Percentiles rank a stretch among this genome's conserved stretches.
Evolutionary conservation across 129 eudicot species (phyloP).

Genomic region (Artemisia argyi): DNA sequence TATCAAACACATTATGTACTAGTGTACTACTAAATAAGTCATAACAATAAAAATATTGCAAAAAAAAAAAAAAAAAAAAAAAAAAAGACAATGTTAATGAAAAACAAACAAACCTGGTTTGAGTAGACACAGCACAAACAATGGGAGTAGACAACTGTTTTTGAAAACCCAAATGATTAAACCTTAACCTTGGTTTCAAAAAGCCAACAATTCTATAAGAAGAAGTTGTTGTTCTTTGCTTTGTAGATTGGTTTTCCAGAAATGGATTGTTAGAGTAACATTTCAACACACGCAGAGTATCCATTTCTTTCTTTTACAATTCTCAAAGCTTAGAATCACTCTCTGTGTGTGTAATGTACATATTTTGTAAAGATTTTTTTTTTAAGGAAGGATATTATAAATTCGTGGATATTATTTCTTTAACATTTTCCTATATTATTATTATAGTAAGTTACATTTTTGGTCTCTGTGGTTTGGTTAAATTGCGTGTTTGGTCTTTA

Average conservation of each 20-base stretch:
- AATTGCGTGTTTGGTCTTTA: too few relatives aligned
- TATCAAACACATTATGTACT: too few relatives aligned
- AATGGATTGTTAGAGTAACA: slow-evolving; percentile 35
- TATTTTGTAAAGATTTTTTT: too few relatives aligned
- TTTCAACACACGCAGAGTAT: slow-evolving; percentile 54
- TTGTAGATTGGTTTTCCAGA: slow-evolving; percentile 24
- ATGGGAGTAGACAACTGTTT: slow-evolving; percentile 22
- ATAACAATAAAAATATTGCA: too few relatives aligned
- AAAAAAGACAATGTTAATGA: too few relatives aligned
- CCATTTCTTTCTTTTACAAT: slow-evolving; percentile 31
- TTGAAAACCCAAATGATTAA: slow-evolving; percentile 24
- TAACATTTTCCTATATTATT: too few relatives aligned
- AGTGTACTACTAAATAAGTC: too few relatives aligned
- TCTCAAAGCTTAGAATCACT: background rate
- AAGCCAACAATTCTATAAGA: slow-evolving; percentile 5
- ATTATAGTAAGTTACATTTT: too few relatives aligned
- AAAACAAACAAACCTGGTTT: slow-evolving; percentile 31
- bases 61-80: too few relatives aligned
- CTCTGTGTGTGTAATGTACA: background rate
- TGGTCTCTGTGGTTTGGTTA: too few relatives aligned
- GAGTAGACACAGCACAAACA: slow-evolving; percentile 41
- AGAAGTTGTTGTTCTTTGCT: slow-evolving; percentile 19
- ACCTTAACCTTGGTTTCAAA: slow-evolving; percentile 13
- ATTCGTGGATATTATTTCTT: background rate
- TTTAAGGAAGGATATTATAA: slow-evolving; percentile 20